Base-by-base conservation (phyloP, 2,329 filamentous ascomycete genomes). In the Aspergillus sp. region DNA sequence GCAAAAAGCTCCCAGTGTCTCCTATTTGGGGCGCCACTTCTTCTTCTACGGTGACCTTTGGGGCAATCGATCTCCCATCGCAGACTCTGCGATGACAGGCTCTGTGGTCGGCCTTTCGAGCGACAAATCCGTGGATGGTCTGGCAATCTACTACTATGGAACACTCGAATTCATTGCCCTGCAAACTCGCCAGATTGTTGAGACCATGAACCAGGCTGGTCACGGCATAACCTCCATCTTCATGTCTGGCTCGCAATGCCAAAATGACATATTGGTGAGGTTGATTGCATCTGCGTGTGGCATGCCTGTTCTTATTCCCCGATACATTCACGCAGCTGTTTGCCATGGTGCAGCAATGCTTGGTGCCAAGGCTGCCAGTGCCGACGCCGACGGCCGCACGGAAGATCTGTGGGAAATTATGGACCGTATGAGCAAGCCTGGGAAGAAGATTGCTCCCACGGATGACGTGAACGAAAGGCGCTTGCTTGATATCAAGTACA, bases 21-120 rank as follows among this genome's bases (percentile, higher is more conserved):
- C 91, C 18, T 96, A 93, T 76, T 83, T 99, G 2, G 92, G 88
- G 12, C 90, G 94, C 9, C 94, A 99, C 77, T 90, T 96, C 80
- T 99, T 99, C 86, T 96, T 99, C 81, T 99, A 99, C 75, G 95
- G 95, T 64, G 95, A 99, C 73, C 84, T 98, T 4, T 98, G 96
- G 84, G 95, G 95, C 62, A 99, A 99, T 80, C 89, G 95, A 46
- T 96, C 92, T 20, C 95, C 95, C 1, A 85, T 99, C 59, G 94
- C 95, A 4, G 93, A 99, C 72, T 84, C 94, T 26, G 90, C 87
- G 78, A 99, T 99, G 95, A 90, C 90, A 66, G 95, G 95, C 26
- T 87, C 91, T 6, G 86, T 96, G 64, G 88, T 97, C 63, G 95
- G 95, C 18, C 81, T 99, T 60, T 91, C 88, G 71, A 91, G 87